Evolutionary conservation across 306 rosid genomes (phyloP), one percentile per base, ranked within the genome.

Genomic region (Begonia fuchsioides): DNA sequence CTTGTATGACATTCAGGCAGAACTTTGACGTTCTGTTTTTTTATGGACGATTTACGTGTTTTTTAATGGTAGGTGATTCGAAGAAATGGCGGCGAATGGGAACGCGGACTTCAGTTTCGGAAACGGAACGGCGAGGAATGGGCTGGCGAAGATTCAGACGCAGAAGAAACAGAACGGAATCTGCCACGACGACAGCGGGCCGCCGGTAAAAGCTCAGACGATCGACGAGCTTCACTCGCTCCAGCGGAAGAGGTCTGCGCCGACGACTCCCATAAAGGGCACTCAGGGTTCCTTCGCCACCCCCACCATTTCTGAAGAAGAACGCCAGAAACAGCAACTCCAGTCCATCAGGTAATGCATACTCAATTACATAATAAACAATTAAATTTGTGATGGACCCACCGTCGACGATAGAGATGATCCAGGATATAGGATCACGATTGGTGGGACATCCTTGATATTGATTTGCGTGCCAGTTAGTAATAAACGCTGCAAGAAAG

Each of bases 211-310:
- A 47, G 97, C 86, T 39, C 59, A 78, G 17, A 84, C 95, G 3
- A 64, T 88, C 6, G 93, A 84, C 9, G 95, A 88, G 67, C 86
- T 88, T 47, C 97, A 83, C 52, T 81, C 84, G 16, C 65, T 88
- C 13, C 97, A 88, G 77, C 70, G 35, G 73, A 88, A 88, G 61
- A 84, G 14, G 52, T 69, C 96, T 0, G 68, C 81, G 9, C 97
- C 97, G 6, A 55, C 64, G 52, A 88, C 97, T 8, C 97, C 97
- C 44, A 57, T 60, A 9, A 62, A 62, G 1, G 80, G 65, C 1
- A 2, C 13, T 43, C 68, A 35, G 18, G 48, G 64, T 41, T 60
- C 71, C 5, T 77, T 82, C 49, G 26, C 74, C 16, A 1, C 50
- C 9, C 38, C 74, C 16, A 1, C 50, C 5, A 32, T 77, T 9